Evolutionary conservation across 108 stramenopile genomes (phyloP).

Genomic region (Skeletonema potamos): DNA sequence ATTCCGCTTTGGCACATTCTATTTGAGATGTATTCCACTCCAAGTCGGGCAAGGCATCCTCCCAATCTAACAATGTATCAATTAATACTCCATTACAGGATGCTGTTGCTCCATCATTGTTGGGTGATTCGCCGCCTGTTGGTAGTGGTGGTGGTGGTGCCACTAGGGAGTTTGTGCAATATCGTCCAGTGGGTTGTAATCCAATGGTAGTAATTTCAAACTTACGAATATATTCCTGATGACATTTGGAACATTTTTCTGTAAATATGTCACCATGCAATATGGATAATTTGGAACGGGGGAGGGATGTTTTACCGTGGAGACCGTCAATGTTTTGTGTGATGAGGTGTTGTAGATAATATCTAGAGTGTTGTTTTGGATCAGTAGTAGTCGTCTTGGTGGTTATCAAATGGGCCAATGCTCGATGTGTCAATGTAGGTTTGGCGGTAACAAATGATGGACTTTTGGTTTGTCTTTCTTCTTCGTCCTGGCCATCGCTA

Average conservation of each 20-base stretch:
- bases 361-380: neutral
- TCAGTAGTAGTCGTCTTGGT: neutral
- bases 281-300: slow-evolving; percentile 56
- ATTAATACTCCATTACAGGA: slow-evolving; percentile 51
- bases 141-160: no score
- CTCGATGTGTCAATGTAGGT: slow-evolving; percentile 51
- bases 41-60: slow-evolving; percentile 70
- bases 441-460: slow-evolving; percentile 4
- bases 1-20: slow-evolving; percentile 72
- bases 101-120: neutral
- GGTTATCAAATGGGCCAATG: slow-evolving; percentile 56
- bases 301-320: slow-evolving; percentile 73
- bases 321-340: slow-evolving; percentile 94
- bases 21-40: slow-evolving; percentile 62
- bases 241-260: slow-evolving; percentile 79
- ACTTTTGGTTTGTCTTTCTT: neutral
- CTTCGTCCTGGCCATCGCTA: neutral
- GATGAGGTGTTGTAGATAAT: slow-evolving; percentile 46
- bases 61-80: slow-evolving; percentile 90
- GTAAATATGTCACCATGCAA: slow-evolving; percentile 91
- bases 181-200: slow-evolving; percentile 74
- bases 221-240: slow-evolving; percentile 71
- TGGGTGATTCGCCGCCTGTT: neutral
- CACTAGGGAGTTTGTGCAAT: slow-evolving; percentile 55
- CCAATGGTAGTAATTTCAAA: slow-evolving; percentile 81